Percentiles rank a stretch among this genome's conserved stretches.
These are phyloP conservation scores for Leishmania amazonensis DNA, from an alignment of 208 protist species.

Conservation along the genomic window DNA sequence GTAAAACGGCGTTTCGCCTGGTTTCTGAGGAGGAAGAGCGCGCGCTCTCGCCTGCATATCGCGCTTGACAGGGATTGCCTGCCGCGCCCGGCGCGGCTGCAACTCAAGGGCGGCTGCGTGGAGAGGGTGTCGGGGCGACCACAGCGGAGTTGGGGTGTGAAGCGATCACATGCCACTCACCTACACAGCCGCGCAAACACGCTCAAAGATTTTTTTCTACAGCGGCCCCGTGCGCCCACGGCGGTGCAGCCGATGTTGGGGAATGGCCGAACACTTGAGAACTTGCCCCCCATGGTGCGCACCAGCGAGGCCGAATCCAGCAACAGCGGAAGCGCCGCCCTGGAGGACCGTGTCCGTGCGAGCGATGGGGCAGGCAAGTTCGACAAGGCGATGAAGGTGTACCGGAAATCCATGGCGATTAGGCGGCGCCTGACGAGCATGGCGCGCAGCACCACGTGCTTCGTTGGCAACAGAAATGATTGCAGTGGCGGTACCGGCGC, in stretches of 20 bases:
- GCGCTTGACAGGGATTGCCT: background rate
- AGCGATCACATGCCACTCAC: background rate
- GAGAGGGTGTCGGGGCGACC: background rate
- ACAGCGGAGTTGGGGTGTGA: background rate
- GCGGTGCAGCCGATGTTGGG: background rate
- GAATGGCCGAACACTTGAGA: background rate
- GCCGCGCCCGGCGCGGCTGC: background rate
- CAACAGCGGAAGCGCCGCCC: background rate
- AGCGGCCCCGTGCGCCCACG: background rate
- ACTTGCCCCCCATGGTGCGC: background rate
- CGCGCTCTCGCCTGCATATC: no score
- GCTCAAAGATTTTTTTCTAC: background rate
- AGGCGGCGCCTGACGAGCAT: slow-evolving; percentile 11
- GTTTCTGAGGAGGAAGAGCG: background rate
- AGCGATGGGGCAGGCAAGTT: slow-evolving; percentile 19
- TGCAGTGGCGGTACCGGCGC: background rate
- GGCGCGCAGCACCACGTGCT: background rate
- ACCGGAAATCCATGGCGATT: slow-evolving; percentile 21
- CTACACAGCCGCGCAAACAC: background rate
- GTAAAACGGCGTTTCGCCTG: background rate
- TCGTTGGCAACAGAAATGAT: background rate
- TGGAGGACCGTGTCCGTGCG: background rate
- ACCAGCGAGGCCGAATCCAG: background rate
- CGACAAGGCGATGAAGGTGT: slow-evolving; percentile 19
- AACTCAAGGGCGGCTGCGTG: background rate